Evolutionary conservation across 2,329 filamentous ascomycete species (phyloP).

Genomic region (Lachnellula hyalina): DNA sequence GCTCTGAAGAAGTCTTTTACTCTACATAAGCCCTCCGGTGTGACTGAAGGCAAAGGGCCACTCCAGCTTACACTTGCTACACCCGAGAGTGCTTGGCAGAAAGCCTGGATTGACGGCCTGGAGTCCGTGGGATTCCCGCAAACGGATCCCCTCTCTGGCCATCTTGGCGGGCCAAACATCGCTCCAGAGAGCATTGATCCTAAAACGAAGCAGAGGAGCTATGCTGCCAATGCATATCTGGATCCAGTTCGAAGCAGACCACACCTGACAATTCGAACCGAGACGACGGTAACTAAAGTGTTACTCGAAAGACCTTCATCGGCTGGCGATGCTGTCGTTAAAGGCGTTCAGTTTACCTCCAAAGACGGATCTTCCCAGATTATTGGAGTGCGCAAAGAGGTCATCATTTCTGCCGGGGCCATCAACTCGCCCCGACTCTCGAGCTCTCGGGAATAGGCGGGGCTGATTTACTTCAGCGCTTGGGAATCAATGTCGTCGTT

Average conservation of each 20-base stretch:
- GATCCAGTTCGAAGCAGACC: slow-evolving; percentile 7
- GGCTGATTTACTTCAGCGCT: slow-evolving; percentile 6
- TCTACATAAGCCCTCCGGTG: neutral
- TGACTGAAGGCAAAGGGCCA: slow-evolving; percentile 2
- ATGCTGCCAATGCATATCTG: slow-evolving; percentile 16
- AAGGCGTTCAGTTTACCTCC: slow-evolving; percentile 4
- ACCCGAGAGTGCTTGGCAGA: neutral
- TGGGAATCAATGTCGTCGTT: slow-evolving; percentile 11
- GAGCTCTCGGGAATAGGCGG: slow-evolving; percentile 30
- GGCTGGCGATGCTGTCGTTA: neutral
- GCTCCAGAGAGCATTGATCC: neutral
- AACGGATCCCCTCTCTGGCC: neutral
- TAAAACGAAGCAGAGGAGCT: slow-evolving; percentile 1
- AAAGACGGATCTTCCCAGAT: slow-evolving; percentile 15
- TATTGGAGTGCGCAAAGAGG: slow-evolving; percentile 31
- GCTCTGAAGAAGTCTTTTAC: neutral
- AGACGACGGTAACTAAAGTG: slow-evolving; percentile 76
- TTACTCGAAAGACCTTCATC: slow-evolving; percentile 37
- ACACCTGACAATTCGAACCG: slow-evolving; percentile 77
- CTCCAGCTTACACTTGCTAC: neutral
- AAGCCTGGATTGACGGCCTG: neutral
- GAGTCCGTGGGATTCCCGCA: slow-evolving; percentile 7
- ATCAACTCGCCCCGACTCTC: slow-evolving; percentile 42
- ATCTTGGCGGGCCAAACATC: neutral
- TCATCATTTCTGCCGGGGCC: slow-evolving; percentile 42